Conservation (phyloP, 2,329 filamentous ascomycete species). For the Calonectria montana region DNA sequence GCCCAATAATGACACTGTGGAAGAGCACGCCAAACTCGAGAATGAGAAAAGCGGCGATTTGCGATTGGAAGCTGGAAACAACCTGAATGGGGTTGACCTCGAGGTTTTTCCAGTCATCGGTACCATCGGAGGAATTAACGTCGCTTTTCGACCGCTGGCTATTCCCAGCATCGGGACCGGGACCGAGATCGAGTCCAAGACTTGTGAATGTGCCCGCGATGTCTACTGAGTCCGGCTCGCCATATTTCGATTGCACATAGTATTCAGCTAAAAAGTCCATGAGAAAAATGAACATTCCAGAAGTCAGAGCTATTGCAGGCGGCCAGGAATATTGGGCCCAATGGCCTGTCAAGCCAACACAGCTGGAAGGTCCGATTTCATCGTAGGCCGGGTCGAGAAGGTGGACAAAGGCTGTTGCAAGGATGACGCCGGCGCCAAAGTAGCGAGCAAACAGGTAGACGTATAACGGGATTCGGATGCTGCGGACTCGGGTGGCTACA, state of each 20-base stretch:
- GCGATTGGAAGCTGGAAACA: constrained; percentile 25
- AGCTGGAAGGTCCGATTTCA: constrained; percentile 49
- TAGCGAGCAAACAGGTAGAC: constrained; percentile 79
- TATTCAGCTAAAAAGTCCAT: constrained; percentile 62
- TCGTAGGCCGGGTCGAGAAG: constrained; percentile 48
- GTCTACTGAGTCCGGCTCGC: too few species aligned
- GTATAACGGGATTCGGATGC: constrained; percentile 69
- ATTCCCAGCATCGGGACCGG: too few species aligned
- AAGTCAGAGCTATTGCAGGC: constrained; percentile 61
- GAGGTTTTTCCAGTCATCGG: not conserved
- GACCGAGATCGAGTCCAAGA: not conserved
- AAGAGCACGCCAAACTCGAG: constrained; percentile 73
- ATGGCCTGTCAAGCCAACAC: constrained; percentile 59
- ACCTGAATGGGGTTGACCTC: not conserved
- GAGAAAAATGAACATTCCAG: constrained; percentile 61
- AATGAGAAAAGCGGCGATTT: constrained; percentile 58
- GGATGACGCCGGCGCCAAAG: constrained; percentile 81
- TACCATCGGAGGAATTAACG: not conserved
- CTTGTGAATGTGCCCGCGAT: not conserved
- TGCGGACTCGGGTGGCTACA: constrained; percentile 66
- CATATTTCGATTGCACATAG: constrained; percentile 40
- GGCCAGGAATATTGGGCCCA: constrained; percentile 65
- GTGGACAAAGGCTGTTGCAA: constrained; percentile 83
- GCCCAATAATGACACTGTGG: constrained; percentile 72
- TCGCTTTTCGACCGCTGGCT: not conserved